phyloP scores from a whole-genome alignment of 148 eudicot species.

The Chenopodium album region DNA sequence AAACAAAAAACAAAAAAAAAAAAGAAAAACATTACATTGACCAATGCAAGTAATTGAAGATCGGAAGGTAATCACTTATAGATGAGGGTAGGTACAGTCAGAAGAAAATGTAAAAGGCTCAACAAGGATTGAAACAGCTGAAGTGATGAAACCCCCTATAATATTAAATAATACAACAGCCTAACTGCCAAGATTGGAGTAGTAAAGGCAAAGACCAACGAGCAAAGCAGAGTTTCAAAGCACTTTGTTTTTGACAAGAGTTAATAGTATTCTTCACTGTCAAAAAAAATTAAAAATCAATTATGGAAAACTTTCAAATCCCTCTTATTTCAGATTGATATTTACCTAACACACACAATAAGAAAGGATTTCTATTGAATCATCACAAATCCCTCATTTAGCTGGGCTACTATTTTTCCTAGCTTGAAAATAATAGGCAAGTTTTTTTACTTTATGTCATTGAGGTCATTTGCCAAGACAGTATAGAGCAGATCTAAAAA shows the following conservation, averaged over 20 bases:
- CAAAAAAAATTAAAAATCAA: neutral
- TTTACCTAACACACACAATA: neutral
- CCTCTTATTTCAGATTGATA: neutral
- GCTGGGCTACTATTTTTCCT: neutral
- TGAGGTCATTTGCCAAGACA: neutral
- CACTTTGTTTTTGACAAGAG: neutral
- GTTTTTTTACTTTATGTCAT: neutral
- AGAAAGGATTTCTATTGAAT: neutral
- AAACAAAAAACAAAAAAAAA: neutral
- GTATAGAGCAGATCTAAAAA: neutral
- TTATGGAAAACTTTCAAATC: neutral
- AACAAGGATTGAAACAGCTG: neutral
- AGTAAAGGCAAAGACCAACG: neutral
- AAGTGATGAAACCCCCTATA: neutral
- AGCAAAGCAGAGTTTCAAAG: neutral
- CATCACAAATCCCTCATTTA: neutral
- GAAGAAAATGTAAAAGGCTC: neutral
- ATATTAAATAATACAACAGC: neutral
- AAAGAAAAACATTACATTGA: neutral
- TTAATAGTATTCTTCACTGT: neutral
- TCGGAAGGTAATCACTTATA: neutral
- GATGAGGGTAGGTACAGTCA: neutral
- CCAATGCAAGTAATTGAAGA: neutral
- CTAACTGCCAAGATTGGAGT: neutral
- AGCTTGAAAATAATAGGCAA: neutral